phyloP scores from a whole-genome alignment of 2,329 filamentous ascomycete genomes.

The Sclerotinia minor region DNA sequence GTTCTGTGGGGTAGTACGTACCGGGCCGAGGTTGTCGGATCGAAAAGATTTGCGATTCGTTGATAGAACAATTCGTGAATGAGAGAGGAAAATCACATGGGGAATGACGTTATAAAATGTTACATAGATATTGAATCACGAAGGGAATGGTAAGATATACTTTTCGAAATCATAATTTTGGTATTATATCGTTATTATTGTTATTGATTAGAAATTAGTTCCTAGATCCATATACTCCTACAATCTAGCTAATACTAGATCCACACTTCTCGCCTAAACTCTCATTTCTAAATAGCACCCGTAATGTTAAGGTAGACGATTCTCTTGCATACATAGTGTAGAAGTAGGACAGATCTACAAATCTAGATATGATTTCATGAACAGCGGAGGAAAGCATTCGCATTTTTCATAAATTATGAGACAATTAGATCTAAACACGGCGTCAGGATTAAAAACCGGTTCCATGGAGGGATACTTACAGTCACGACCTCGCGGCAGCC shows the following conservation, averaged over 20 bases:
- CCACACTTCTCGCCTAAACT: background rate
- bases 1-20: conserved; percentile 1
- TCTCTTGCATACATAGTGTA: background rate
- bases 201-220: background rate
- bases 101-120: too few species aligned
- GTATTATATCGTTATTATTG: background rate
- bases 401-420: background rate
- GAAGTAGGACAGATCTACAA: background rate
- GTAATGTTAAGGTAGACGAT: background rate
- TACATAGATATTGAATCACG: background rate
- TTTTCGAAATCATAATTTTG: background rate
- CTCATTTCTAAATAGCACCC: too few species aligned
- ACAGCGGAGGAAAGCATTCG: background rate
- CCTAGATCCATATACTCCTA: background rate
- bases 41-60: conserved; percentile 4
- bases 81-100: background rate
- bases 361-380: background rate
- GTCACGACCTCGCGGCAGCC: background rate
- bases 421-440: background rate
- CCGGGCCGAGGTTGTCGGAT: conserved; percentile 18
- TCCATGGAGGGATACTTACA: background rate
- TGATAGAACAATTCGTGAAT: background rate
- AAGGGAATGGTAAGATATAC: background rate
- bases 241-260: background rate
- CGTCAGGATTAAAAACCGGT: background rate